These are phyloP conservation scores for Mycena rosella DNA, from an alignment of 768 basidiomycete species.

Conservation along the genomic window DNA sequence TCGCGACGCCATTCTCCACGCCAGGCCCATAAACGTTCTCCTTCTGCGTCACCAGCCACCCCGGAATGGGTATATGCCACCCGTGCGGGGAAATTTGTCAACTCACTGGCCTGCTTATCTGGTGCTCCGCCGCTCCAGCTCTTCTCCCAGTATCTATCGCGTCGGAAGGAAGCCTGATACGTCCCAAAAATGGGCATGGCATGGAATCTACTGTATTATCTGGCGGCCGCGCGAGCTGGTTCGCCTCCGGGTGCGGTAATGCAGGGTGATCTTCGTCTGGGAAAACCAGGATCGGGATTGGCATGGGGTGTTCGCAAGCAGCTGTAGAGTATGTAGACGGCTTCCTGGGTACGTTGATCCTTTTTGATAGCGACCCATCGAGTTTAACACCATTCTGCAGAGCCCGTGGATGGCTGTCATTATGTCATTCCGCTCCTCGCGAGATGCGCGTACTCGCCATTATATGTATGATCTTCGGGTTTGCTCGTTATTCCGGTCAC, in stretches of 20 bases:
- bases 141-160: conserved; percentile 25
- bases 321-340: too few species aligned
- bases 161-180: conserved; percentile 26
- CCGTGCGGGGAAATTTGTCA: neutral
- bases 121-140: conserved; percentile 19
- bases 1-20: conserved; percentile 26
- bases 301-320: neutral
- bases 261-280: conserved; percentile 16
- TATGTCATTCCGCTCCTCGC: conserved; percentile 18
- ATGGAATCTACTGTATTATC: too few species aligned
- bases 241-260: conserved; percentile 7
- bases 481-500: conserved; percentile 12
- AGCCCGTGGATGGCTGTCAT: conserved; percentile 10
- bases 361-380: conserved; percentile 16
- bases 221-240: conserved; percentile 13
- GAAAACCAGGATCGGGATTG: conserved; percentile 14
- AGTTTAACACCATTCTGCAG: conserved; percentile 28
- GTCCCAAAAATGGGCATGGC: conserved; percentile 19
- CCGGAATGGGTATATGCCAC: conserved; percentile 1
- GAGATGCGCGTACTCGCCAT: conserved; percentile 10
- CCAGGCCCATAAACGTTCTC: too few species aligned
- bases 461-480: conserved; percentile 15
- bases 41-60: conserved; percentile 16
- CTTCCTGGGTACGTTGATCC: conserved; percentile 24
- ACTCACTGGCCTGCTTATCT: conserved; percentile 22